phyloP scores from a whole-genome alignment of 2,329 filamentous ascomycete genomes.

The Microascus cirrosus region DNA sequence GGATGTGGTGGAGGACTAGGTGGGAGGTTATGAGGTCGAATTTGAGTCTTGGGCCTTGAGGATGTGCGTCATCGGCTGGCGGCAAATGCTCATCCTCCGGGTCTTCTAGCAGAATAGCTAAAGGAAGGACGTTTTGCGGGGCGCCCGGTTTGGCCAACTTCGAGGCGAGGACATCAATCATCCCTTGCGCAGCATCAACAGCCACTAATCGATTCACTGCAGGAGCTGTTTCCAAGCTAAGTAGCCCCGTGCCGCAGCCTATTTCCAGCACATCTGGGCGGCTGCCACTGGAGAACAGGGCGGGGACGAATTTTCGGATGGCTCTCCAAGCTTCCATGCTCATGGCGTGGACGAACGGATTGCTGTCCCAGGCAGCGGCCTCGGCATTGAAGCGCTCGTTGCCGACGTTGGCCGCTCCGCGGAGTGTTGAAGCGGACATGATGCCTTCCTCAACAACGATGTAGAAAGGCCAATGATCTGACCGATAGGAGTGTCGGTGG shows the following conservation, averaged over 20 bases:
- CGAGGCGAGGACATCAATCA: constrained; percentile 36
- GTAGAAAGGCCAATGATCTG: neutral
- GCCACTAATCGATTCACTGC: constrained; percentile 34
- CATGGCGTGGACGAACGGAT: constrained; percentile 38
- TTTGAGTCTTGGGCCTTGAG: constrained; percentile 17
- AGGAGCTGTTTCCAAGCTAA: constrained; percentile 37
- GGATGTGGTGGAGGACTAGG: constrained; percentile 44
- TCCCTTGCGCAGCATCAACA: constrained; percentile 41
- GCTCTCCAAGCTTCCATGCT: constrained; percentile 16
- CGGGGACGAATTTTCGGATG: constrained; percentile 14
- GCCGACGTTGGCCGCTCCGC: neutral
- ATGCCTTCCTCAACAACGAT: neutral
- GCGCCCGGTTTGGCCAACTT: constrained; percentile 24
- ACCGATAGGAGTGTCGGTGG: too few species aligned
- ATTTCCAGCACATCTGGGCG: constrained; percentile 37
- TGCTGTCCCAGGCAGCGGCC: constrained; percentile 41
- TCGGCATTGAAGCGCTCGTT: constrained; percentile 34
- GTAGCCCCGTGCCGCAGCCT: constrained; percentile 44
- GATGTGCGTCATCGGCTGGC: constrained; percentile 16
- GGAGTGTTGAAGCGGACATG: neutral
- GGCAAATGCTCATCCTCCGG: constrained; percentile 33
- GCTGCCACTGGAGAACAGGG: neutral
- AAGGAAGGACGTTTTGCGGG: constrained; percentile 28
- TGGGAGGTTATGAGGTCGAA: constrained; percentile 43
- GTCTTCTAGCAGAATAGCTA: constrained; percentile 34